Base-by-base conservation (phyloP, 2,329 filamentous ascomycete genomes). In the Mycosphaerella arachidis region DNA sequence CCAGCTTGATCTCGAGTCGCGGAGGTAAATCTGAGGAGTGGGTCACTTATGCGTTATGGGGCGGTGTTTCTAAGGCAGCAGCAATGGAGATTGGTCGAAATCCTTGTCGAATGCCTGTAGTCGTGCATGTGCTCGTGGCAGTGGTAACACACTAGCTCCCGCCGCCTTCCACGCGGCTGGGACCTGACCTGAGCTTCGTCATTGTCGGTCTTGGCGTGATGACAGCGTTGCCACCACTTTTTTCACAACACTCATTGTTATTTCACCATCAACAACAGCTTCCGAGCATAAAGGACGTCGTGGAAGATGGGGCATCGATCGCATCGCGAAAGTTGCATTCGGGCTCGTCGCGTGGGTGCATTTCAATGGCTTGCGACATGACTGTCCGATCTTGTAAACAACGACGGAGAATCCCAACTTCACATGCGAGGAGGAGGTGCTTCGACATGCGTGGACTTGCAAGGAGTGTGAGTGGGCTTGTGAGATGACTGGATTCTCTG, bases 261-360 rank as follows among this genome's bases (percentile, higher is more conserved):
- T 35, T 12, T 35, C 2, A 35, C 7, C 31, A 35, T 9, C 31
- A 35, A 35, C 12, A 12, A 5, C 31, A 35, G 7, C 12, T 35
- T 35, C 31, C 12, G 31, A 35, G 31, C 31, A 35, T 35, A 2
- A 4, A 7, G 40, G 40, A n/a, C 40, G 40, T 16, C 16, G 16
- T n/a, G 40, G 13, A 43, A 43, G 40, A 43, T 43, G 40, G 40
- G 40, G 40, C 16, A 35, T 57, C 30, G 40, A 57, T 12, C 45
- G 55, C 13, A 57, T 57, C 16, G 55, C 55, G 30, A 57, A 57
- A 24, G 13, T 57, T 12, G 18, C 55, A 29, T 57, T 57, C 27
- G 46, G 51, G 33, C 31, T 57, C 3, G 55, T 57, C 30, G 20
- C 46, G n/a, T 52, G 24, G 33, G 33, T 52, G 24, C 55, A 52